Base-by-base conservation (phyloP, 345 rosid species). In the Bretschneidera sinensis region DNA sequence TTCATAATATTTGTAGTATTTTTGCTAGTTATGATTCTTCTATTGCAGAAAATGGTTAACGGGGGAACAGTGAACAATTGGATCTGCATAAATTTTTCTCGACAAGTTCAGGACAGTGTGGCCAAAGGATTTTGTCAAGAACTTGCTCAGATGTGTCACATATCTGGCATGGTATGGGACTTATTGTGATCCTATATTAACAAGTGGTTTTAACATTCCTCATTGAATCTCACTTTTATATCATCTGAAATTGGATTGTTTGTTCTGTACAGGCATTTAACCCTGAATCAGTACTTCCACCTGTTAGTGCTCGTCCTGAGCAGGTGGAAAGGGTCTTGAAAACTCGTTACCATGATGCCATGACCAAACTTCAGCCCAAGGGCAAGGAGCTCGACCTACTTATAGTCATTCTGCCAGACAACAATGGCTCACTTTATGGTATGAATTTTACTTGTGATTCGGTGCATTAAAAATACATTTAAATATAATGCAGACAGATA, bases 371-470 rank as follows among this genome's bases (percentile, higher is more conserved):
- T 18, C 78, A 69, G 39, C 55, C 87, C 19, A 72, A 71, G 21
- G 84, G 87, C 18, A 95, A 80, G 71, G 99, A 91, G 65, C 84
- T 95, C 62, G 99, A 95, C 75, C 83, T 95, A 7, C 91, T 95
- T n/a, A 81, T 95, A 51, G 98, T 88, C 48, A 85, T 95, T 71
- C 86, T 95, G 11, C 99, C 98, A 0, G 99, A 95, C 76, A 95
- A 88, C 54, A 95, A 95, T 61, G 99, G 99, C 34, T 88, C 99
- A 48, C 89, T 95, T 50, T 95, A 95, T 66, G 98, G 98, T 95
- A 88, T 51, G 49, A 20, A 16, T 39, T 20, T 24, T 54, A 24
- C 31, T 2, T 17, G 4, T n/a, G n/a, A n/a, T n/a, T n/a, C n/a
- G n/a, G n/a, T n/a, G n/a, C n/a, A n/a, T n/a, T n/a, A n/a, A n/a